A percentile compares a stretch with the other conserved stretches of the same genome.
phyloP scores from a whole-genome alignment of 2,329 filamentous ascomycete species.

The Aspergillus felis region DNA sequence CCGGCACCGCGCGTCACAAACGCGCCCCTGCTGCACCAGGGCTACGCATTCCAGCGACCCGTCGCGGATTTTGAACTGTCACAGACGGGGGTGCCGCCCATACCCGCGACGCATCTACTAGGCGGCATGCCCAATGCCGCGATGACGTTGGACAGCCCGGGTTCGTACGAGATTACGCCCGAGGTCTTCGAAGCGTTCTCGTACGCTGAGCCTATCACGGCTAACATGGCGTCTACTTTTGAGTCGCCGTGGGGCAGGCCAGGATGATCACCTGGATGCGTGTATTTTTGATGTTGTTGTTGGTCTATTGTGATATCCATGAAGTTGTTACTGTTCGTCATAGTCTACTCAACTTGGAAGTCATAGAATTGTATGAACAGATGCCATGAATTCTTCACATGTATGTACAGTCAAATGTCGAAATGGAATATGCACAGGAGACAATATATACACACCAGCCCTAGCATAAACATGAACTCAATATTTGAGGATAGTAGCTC shows the following conservation, averaged over 20 bases:
- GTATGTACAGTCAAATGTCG: not conserved
- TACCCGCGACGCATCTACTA: constrained; percentile 27
- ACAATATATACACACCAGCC: no score
- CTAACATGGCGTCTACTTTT: constrained; percentile 37
- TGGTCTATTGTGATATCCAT: not conserved
- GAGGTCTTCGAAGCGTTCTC: constrained; percentile 46
- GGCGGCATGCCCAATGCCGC: constrained; percentile 32
- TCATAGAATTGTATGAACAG: not conserved
- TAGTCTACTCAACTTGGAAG: not conserved
- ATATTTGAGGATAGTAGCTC: not conserved
- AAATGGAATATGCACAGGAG: not conserved
- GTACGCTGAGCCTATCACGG: constrained; percentile 41
- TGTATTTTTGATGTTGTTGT: not conserved
- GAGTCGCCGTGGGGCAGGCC: constrained; percentile 22
- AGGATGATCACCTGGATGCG: constrained; percentile 5
- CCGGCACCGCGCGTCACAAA: constrained; percentile 10
- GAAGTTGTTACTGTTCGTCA: not conserved
- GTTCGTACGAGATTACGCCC: constrained; percentile 40
- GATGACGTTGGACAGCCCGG: constrained; percentile 36
- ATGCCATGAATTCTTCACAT: not conserved
- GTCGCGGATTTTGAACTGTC: constrained; percentile 21
- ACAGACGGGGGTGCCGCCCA: constrained; percentile 19
- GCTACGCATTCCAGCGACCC: constrained; percentile 24
- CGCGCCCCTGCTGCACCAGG: constrained; percentile 9
- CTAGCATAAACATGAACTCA: not conserved